Conservation (phyloP, 164 flowering plant species). For the grape (Vitis vinifera) region ASM3070453v1 NC_081820.1:18829501-18830000, state of each 20-base stretch:
- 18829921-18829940: slow-evolving; percentile 77
- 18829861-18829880: slow-evolving; percentile 83
- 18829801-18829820: slow-evolving; percentile 99
- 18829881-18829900: slow-evolving; percentile 96
- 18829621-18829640: neutral
- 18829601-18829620: neutral
- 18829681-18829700: neutral
- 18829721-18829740: slow-evolving; percentile 27
- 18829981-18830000: slow-evolving; percentile 76
- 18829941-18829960: slow-evolving; percentile 53
- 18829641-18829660: neutral
- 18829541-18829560: too few relatives aligned
- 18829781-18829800: slow-evolving; percentile 99
- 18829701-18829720: slow-evolving; percentile 19
- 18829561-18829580: neutral
- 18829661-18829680: neutral
- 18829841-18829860: slow-evolving; percentile 83
- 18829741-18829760: slow-evolving; percentile 73
- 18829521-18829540: too few relatives aligned
- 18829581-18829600: slow-evolving; percentile 8
- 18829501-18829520: too few relatives aligned
- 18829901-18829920: slow-evolving; percentile 73
- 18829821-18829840: slow-evolving; percentile 86
- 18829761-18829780: slow-evolving; percentile 92
- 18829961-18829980: slow-evolving; percentile 65